Conservation (phyloP, 768 basidiomycete species). For the Hygrophoropsis aurantiaca region DNA sequence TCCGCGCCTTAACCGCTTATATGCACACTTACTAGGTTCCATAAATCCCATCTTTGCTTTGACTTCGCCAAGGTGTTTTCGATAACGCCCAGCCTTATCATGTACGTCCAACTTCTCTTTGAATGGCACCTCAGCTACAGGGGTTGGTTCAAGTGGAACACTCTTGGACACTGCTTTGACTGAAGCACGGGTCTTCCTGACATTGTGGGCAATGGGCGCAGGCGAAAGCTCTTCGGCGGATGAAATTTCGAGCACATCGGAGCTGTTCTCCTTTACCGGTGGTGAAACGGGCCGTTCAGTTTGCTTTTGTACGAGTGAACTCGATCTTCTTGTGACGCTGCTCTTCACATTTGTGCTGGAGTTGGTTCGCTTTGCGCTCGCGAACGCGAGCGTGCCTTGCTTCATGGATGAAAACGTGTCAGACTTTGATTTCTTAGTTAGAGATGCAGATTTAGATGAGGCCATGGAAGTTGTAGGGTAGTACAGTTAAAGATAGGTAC, state of each 20-base stretch:
- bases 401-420: slow-evolving; percentile 27
- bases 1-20: background rate
- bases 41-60: slow-evolving; percentile 54
- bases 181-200: slow-evolving; percentile 24
- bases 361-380: slow-evolving; percentile 45
- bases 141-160: slow-evolving; percentile 1
- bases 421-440: background rate
- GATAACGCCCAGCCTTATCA: slow-evolving; percentile 52
- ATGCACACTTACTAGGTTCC: slow-evolving; percentile 53
- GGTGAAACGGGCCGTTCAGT: background rate
- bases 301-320: slow-evolving; percentile 8
- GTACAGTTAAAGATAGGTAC: too few species aligned
- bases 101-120: slow-evolving; percentile 38
- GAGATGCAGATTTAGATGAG: slow-evolving; percentile 1
- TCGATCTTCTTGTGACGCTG: slow-evolving; percentile 1
- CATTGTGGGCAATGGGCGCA: slow-evolving; percentile 12
- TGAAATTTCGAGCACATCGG: slow-evolving; percentile 11
- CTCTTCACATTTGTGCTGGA: slow-evolving; percentile 18
- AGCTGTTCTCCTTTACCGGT: background rate
- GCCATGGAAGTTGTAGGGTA: slow-evolving; percentile 1
- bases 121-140: slow-evolving; percentile 9
- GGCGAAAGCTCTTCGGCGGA: slow-evolving; percentile 18
- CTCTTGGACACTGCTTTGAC: slow-evolving; percentile 13
- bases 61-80: slow-evolving; percentile 46
- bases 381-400: slow-evolving; percentile 47